Conservation (phyloP, 495 filamentous ascomycete genomes). For the Aspergillus sclerotiicarbonarius region DNA sequence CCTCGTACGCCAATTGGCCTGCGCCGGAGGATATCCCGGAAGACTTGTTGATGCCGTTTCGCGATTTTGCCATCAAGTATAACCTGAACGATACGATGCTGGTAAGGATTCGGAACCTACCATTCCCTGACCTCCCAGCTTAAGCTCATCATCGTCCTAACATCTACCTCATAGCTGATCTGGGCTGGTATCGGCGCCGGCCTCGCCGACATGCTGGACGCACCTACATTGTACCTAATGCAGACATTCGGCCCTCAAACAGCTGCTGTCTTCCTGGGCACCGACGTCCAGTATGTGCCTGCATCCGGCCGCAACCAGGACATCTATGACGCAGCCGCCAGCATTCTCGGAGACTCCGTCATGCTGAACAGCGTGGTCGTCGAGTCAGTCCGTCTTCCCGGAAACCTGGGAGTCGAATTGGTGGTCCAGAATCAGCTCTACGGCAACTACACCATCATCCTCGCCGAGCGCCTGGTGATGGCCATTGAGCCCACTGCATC, state of each 20-base stretch:
- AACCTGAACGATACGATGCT: slow-evolving; percentile 36
- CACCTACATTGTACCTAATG: slow-evolving; percentile 42
- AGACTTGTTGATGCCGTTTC: slow-evolving; percentile 45
- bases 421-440: slow-evolving; percentile 31
- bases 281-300: slow-evolving; percentile 25
- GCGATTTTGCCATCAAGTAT: slow-evolving; percentile 44
- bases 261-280: slow-evolving; percentile 28
- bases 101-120: not conserved
- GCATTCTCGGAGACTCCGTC: slow-evolving; percentile 33
- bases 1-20: slow-evolving; percentile 40
- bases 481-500: slow-evolving; percentile 32
- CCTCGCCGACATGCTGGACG: slow-evolving; percentile 36
- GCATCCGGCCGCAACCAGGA: slow-evolving; percentile 37
- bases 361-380: slow-evolving; percentile 34
- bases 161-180: slow-evolving; percentile 5
- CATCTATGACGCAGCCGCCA: slow-evolving; percentile 37
- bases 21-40: slow-evolving; percentile 32
- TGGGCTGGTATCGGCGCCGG: slow-evolving; percentile 31
- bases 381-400: slow-evolving; percentile 19
- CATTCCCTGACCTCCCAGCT: no score
- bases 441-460: slow-evolving; percentile 24
- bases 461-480: slow-evolving; percentile 38
- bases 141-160: not conserved
- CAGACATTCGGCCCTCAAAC: slow-evolving; percentile 39
- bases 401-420: slow-evolving; percentile 25